Base-by-base conservation (phyloP, 208 protist species). In the Herpetomonas tarakana region DNA sequence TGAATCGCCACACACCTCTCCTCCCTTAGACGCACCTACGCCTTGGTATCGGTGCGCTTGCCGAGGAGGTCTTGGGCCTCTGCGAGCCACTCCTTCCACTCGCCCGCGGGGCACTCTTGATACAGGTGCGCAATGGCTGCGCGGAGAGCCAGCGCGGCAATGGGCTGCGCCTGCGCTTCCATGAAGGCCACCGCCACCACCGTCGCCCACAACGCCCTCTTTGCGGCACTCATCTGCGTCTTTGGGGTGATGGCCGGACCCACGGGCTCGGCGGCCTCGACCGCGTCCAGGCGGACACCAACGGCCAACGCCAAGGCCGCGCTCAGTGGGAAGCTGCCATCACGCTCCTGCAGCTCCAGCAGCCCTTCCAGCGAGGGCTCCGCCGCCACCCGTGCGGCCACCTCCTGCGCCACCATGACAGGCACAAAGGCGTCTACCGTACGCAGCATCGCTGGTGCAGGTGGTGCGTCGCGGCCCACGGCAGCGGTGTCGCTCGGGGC, bases 261-360 rank as follows among this genome's bases (percentile, higher is more conserved):
- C 19, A 58, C 31, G 51, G 62, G 68, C 31, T 68, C 25, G 19
- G 57, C 63, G 27, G 25, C 22, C 46, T 72, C 62, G 4, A 87
- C 35, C 16, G 35, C 58, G 18, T 53, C 54, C 9, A 58, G 44
- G 14, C 57, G 4, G 22, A 75, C 14, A 24, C 73, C 72, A 6
- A 76, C 30, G 35, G 64, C 63, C 16, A 39, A 31, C 16, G 53
- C 52, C 22, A 83, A 58, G 12, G 19, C 50, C 0, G 71, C 54
- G 19, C 41, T 61, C 11, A 81, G 54, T 44, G 68, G 27, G 57
- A 83, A 87, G 28, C 71, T 68, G 44, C 80, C 80, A 46, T 83
- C 73, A 11, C 30, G 47, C 9, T 39, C 0, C 62, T 87, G 80
- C 41, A 87, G 64, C 29, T 62, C 46, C 18, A 75, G 30, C n/a